Evolutionary conservation across 768 basidiomycete species (phyloP).

Genomic region (Boletellus sp.): DNA sequence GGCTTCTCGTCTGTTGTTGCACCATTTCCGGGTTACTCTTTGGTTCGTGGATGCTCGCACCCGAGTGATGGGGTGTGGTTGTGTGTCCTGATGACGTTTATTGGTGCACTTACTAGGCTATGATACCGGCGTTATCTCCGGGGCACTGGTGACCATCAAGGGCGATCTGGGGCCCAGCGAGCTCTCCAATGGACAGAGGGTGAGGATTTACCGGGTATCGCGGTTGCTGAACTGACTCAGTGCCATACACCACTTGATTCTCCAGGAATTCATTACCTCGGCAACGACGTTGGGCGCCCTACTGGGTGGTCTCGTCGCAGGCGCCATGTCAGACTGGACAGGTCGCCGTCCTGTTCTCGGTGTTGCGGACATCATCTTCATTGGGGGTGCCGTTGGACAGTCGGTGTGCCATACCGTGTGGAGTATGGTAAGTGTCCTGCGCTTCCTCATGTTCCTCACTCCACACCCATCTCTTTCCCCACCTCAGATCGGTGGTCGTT

Average conservation of each 20-base stretch:
- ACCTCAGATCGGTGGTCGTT: constrained; percentile 60
- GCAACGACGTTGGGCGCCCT: constrained; percentile 76
- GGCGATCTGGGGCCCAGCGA: constrained; percentile 56
- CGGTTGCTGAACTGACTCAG: not conserved
- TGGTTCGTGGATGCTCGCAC: constrained; percentile 40
- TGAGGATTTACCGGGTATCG: constrained; percentile 12
- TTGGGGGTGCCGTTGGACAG: constrained; percentile 69
- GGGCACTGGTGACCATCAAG: constrained; percentile 72
- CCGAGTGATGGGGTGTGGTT: too few species aligned
- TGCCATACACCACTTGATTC: not conserved
- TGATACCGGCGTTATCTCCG: constrained; percentile 78
- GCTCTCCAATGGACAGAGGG: constrained; percentile 64
- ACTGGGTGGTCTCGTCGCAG: constrained; percentile 67
- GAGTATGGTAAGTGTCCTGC: constrained; percentile 50
- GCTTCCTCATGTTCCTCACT: not conserved
- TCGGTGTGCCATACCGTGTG: constrained; percentile 66
- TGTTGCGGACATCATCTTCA: constrained; percentile 69
- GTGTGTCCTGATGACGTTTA: not conserved
- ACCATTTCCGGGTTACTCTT: constrained; percentile 75
- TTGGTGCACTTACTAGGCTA: constrained; percentile 47
- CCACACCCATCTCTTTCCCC: not conserved
- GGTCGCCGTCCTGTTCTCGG: constrained; percentile 64
- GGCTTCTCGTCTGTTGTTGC: constrained; percentile 72
- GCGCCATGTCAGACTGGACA: constrained; percentile 65
- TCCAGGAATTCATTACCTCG: constrained; percentile 76